Percentiles rank a stretch among this genome's conserved stretches.
phyloP scores from a whole-genome alignment of 2,329 filamentous ascomycete species.

The Falciphora oryzae region DNA sequence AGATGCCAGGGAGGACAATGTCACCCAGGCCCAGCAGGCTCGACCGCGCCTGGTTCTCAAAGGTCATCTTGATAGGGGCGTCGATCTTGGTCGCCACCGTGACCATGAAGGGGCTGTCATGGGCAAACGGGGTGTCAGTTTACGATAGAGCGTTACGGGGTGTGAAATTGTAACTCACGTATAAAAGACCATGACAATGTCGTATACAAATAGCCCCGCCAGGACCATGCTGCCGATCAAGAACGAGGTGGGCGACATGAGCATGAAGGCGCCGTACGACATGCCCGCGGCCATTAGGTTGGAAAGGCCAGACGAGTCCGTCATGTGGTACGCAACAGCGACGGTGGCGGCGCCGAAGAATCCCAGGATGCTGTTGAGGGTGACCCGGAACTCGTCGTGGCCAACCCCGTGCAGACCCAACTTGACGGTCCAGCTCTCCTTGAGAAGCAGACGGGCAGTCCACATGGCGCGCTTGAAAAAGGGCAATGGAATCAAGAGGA shows the following conservation, averaged over 20 bases:
- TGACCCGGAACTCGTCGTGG: conserved; percentile 41
- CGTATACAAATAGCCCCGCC: conserved; percentile 81
- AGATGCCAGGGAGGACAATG: conserved; percentile 85
- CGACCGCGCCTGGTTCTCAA: conserved; percentile 57
- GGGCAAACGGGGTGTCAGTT: not conserved
- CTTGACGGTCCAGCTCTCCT: conserved; percentile 45
- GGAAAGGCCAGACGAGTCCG: conserved; percentile 52
- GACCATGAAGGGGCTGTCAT: conserved; percentile 68
- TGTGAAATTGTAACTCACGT: conserved; percentile 25
- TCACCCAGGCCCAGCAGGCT: conserved; percentile 93
- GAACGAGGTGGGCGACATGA: conserved; percentile 88
- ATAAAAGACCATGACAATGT: conserved; percentile 89
- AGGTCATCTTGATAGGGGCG: conserved; percentile 87
- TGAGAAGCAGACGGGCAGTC: conserved; percentile 44
- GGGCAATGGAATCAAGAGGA: not conserved
- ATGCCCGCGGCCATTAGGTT: conserved; percentile 85
- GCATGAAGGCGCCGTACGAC: conserved; percentile 73
- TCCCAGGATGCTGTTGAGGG: conserved; percentile 52
- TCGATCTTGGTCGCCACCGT: conserved; percentile 85
- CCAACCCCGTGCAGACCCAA: conserved; percentile 46
- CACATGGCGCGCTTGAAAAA: conserved; percentile 30
- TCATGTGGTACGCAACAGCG: conserved; percentile 63
- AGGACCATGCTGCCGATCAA: conserved; percentile 74
- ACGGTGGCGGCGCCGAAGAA: conserved; percentile 47
- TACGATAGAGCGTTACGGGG: not conserved